These are phyloP conservation scores for Saprolegnia parasitica DNA, from an alignment of 352 stramenopile species.

Conservation along the genomic window DNA sequence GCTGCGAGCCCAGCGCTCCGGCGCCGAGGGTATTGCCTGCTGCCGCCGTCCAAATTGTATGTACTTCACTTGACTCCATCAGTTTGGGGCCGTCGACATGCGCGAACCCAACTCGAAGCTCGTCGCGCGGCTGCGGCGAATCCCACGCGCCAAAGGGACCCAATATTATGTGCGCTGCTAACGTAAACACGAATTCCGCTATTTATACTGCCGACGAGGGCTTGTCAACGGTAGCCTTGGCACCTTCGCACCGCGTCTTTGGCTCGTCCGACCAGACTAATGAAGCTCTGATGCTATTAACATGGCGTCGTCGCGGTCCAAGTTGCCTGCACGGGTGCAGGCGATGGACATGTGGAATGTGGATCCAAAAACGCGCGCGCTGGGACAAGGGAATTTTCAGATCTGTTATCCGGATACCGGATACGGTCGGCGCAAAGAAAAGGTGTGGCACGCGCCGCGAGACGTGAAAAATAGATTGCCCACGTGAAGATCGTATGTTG, in stretches of 20 bases:
- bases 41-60: too few relatives aligned
- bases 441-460: not conserved
- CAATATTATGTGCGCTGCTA: not conserved
- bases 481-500: not conserved
- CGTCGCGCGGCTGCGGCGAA: not conserved
- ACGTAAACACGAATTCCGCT: not conserved
- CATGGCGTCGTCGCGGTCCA: not conserved
- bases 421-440: not conserved
- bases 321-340: not conserved
- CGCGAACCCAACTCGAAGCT: too few relatives aligned
- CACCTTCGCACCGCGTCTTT: not conserved
- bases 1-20: too few relatives aligned
- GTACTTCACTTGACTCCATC: too few relatives aligned
- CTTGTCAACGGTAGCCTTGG: not conserved
- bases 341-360: too few relatives aligned
- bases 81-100: too few relatives aligned
- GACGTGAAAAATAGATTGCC: not conserved
- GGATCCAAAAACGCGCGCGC: not conserved
- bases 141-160: not conserved
- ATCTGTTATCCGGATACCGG: not conserved
- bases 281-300: not conserved
- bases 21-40: too few relatives aligned
- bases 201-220: not conserved
- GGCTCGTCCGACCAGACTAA: not conserved
- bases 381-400: not conserved